Evolutionary conservation across 2,329 filamentous ascomycete genomes (phyloP), one percentile per base, ranked within the genome.

Genomic region (Xylaria multiplex): DNA sequence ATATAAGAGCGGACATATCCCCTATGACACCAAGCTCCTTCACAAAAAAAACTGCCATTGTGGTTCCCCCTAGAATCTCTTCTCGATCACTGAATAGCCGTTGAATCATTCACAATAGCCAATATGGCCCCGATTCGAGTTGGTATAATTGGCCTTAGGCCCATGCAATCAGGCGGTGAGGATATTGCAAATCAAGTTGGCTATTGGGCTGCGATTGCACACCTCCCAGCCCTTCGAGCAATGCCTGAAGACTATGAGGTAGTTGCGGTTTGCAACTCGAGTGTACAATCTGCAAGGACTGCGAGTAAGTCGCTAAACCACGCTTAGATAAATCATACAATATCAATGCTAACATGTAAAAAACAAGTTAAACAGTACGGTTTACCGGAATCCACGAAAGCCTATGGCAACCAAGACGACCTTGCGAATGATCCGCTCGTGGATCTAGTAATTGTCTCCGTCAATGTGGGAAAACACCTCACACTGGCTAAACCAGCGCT

Each of bases 251-350:
- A 78, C 6, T 85, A 84, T 72, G 74, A 81, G 35, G 81, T 86
- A 64, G 79, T 80, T n/a, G 84, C 83, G 7, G 76, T 86, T 1
- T 80, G 81, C 69, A 86, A 86, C 73, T 82, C 80, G 19, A 80
- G 77, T 11, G 73, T 80, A 43, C 76, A 79, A 6, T 80, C 80
- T 1, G 82, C 83, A 0, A 68, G 77, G 52, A 76, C 72, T 16
- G 81, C 84, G 4, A 81, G 66, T 68, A 68, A 54, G 66, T 6
- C 13, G 6, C 6, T 24, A 8, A 2, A 16, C n/a, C 52, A 19
- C 19, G 7, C 22, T 9, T 11, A 24, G 27, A 14, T 2, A n/a
- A 2, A n/a, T 7, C 2, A 6, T 19, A 42, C 14, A 19, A 30
- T 16, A 9, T 2, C 1, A 27, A 46, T 55, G 19, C 64, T 66